Conservation (phyloP, 2,329 filamentous ascomycete species). For the Helicocarpus griseus region DNA sequence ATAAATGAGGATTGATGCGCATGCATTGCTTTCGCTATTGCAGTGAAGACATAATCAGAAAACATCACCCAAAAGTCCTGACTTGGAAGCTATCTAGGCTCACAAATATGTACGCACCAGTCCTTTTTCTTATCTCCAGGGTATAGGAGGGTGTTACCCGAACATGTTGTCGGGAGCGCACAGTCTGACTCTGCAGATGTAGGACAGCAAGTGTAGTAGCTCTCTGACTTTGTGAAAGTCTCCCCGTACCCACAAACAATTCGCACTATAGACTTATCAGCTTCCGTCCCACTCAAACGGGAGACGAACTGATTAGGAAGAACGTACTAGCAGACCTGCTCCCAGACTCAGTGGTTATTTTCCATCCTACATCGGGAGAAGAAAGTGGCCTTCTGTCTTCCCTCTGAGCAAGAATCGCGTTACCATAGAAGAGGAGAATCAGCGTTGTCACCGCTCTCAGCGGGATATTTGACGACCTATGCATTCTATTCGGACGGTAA, state of each 20-base stretch:
- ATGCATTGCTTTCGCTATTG: background rate
- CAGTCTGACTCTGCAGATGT: background rate
- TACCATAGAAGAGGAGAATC: background rate
- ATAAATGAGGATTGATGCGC: background rate
- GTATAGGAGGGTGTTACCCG: background rate
- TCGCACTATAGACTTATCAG: background rate
- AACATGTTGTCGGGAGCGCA: background rate
- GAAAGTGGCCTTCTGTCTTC: background rate
- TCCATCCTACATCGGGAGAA: background rate
- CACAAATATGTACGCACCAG: background rate
- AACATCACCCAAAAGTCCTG: background rate
- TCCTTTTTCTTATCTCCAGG: background rate
- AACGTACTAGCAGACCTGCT: background rate
- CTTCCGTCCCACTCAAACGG: background rate
- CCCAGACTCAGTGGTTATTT: background rate
- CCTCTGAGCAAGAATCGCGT: background rate
- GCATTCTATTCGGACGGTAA: background rate
- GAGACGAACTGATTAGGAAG: background rate
- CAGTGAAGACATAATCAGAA: background rate
- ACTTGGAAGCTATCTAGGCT: background rate
- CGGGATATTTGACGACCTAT: background rate
- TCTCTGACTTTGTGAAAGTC: background rate
- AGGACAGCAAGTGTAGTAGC: constrained; percentile 2
- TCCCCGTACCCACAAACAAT: background rate
- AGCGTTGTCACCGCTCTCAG: background rate